Conservation (phyloP, 2,329 filamentous ascomycete species). For the Pseudogymnoascus sp. region DNA sequence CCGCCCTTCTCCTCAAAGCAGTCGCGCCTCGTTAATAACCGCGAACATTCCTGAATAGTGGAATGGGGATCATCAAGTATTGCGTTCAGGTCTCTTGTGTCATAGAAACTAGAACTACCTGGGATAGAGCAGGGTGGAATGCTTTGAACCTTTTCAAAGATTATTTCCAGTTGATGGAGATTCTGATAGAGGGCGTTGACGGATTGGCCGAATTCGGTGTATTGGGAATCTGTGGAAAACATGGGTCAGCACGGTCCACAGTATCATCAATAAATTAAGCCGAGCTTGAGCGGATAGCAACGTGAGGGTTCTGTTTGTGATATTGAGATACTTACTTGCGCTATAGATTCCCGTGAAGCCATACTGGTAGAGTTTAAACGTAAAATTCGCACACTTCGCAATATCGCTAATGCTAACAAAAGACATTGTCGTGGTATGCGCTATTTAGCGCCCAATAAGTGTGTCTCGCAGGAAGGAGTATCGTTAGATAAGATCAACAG, state of each 20-base stretch:
- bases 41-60: neutral
- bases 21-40: conserved; percentile 11
- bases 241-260: neutral
- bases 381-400: neutral
- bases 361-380: neutral
- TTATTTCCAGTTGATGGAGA: neutral
- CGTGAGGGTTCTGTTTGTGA: neutral
- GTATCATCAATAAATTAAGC: neutral
- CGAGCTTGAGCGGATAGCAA: neutral
- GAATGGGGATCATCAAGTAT: neutral
- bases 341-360: neutral
- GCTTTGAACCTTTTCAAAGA: neutral
- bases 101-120: neutral
- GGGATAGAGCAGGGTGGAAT: neutral
- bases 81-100: neutral
- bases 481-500: neutral
- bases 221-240: neutral
- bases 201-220: neutral
- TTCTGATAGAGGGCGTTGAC: neutral
- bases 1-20: conserved; percentile 15
- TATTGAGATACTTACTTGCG: neutral
- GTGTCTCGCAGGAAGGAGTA: conserved; percentile 1
- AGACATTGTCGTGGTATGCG: neutral
- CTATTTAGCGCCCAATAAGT: conserved; percentile 9
- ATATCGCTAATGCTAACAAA: neutral